phyloP scores from a whole-genome alignment of 2,329 filamentous ascomycete genomes.

The Hypoxylon sp. region DNA sequence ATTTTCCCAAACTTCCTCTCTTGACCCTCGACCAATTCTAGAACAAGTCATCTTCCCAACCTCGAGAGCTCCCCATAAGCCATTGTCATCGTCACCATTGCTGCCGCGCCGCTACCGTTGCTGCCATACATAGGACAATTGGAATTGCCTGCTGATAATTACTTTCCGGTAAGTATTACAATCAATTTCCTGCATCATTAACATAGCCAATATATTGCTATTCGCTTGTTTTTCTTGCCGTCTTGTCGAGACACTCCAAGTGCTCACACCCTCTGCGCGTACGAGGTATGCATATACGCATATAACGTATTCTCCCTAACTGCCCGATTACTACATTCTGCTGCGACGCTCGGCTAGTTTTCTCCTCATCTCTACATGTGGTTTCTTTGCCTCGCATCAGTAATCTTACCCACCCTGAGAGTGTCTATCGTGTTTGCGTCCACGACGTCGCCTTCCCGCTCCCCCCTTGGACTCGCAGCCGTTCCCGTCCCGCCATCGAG shows the following conservation, averaged over 20 bases:
- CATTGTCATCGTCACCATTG: constrained; percentile 7
- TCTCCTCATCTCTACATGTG: constrained; percentile 15
- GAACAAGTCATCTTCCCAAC: constrained; percentile 13
- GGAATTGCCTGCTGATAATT: constrained; percentile 8
- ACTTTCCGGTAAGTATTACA: constrained; percentile 24
- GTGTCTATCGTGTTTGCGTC: constrained; percentile 10
- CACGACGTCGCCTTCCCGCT: background rate
- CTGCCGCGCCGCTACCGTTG: background rate
- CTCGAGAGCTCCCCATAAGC: constrained; percentile 4
- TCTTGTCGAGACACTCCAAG: constrained; percentile 1
- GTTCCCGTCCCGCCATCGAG: constrained; percentile 32
- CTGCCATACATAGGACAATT: constrained; percentile 10
- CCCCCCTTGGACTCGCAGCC: constrained; percentile 26
- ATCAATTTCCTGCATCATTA: constrained; percentile 18
- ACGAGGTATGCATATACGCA: constrained; percentile 9
- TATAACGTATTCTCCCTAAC: constrained; percentile 6
- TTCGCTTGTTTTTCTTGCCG: background rate
- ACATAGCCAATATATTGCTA: background rate
- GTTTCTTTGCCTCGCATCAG: constrained; percentile 12
- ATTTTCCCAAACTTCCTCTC: constrained; percentile 14
- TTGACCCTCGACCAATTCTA: constrained; percentile 24
- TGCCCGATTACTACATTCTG: constrained; percentile 29
- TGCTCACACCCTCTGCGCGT: background rate
- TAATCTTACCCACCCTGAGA: constrained; percentile 6
- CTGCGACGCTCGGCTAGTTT: constrained; percentile 19